Evolutionary conservation across 2,329 filamentous ascomycete genomes (phyloP), one percentile per base, ranked within the genome.

Genomic region (Orbilia ellipsospora): DNA sequence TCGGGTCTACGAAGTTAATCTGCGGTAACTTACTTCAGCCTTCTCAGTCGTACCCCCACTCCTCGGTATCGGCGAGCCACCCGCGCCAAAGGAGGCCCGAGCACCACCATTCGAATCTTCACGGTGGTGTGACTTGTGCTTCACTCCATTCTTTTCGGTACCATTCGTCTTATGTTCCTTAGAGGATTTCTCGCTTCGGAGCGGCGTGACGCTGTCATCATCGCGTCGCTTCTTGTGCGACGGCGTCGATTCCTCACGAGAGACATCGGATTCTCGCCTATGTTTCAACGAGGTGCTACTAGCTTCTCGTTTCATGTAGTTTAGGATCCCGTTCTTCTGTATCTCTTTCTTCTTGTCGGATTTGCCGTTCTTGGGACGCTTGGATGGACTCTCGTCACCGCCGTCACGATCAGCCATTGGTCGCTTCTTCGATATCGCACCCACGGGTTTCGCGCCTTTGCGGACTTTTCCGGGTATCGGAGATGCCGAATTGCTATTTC

Each of bases 301-400:
- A n/a, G 60, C 44, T 23, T 75, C 72, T 28, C 66, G 65, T 55
- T 75, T 75, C 45, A 61, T 59, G 26, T 75, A 75, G 45, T 75
- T 75, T 13, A 75, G 42, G 13, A 75, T 75, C 8, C 72, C 72
- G 40, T 75, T 75, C 64, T 75, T 75, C 20, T 75, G 72, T 7
- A 69, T 54, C 12, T 75, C 72, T 45, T 75, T 75, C 68, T 73
- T 73, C 68, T 73, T 73, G 36, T 73, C 68, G n/a, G 60, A 23
- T 54, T 69, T 69, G 59, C 72, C 64, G 54, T 75, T 75, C 64
- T 75, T 75, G 15, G 65, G 72, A 31, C 72, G 64, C 42, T 75
- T 75, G n/a, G 72, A 75, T 26, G 72, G 72, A 59, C 64, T 69
- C 28, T 75, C 72, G 18, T 75, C 72, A 31, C 72, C 72, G n/a